Conservation (phyloP, 2,329 filamentous ascomycete genomes). For the Talaromyces albobiverticillius region DNA sequence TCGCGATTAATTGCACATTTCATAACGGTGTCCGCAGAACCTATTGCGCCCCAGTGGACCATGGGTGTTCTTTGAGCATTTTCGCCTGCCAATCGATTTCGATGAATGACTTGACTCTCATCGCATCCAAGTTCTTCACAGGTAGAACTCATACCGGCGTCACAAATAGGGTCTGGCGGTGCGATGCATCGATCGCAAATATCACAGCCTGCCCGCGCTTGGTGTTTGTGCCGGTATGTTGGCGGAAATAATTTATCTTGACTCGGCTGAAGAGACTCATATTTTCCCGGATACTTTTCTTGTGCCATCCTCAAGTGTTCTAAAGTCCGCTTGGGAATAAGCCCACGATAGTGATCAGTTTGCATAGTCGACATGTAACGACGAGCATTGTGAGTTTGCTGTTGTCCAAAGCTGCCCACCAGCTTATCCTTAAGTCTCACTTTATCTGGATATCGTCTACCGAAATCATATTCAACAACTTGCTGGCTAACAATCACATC, state of each 20-base stretch:
- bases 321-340: neutral
- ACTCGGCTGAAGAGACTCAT: neutral
- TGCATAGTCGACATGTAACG: neutral
- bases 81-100: neutral
- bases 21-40: constrained; percentile 1
- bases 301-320: neutral
- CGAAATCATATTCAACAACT: constrained; percentile 23
- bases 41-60: neutral
- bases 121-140: neutral
- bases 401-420: neutral
- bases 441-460: neutral
- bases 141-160: neutral
- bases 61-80: neutral
- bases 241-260: neutral
- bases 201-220: neutral
- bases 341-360: neutral
- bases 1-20: neutral
- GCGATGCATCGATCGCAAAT: neutral
- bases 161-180: neutral
- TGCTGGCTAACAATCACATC: constrained; percentile 27
- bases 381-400: neutral
- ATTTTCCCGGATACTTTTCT: neutral
- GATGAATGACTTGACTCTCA: neutral
- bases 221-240: neutral
- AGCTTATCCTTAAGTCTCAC: neutral